Conservation (phyloP, 805 yeast genomes). For the Groenewaldozyma tartarivorans region DNA sequence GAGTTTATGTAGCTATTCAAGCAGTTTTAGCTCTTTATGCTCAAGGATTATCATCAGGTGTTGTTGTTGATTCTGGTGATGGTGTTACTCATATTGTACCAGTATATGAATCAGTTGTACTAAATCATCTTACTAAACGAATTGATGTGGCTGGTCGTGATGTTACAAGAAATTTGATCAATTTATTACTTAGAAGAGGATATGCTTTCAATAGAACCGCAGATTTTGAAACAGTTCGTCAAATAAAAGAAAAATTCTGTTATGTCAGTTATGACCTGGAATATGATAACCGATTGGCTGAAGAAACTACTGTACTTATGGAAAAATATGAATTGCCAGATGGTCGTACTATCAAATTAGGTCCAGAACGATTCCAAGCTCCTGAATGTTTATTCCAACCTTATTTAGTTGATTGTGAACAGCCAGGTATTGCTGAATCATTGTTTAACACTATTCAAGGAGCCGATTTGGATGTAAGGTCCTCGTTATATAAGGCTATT, state of each 20-base stretch:
- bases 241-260: slow-evolving; percentile 91
- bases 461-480: slow-evolving; percentile 89
- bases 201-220: slow-evolving; percentile 98
- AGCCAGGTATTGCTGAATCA: slow-evolving; percentile 92
- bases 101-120: slow-evolving; percentile 93
- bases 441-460: slow-evolving; percentile 87
- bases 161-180: slow-evolving; percentile 92
- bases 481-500: slow-evolving; percentile 81
- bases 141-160: slow-evolving; percentile 97
- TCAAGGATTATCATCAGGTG: slow-evolving; percentile 93
- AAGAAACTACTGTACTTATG: slow-evolving; percentile 91
- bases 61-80: slow-evolving; percentile 97
- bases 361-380: slow-evolving; percentile 93
- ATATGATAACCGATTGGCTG: slow-evolving; percentile 75
- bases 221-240: slow-evolving; percentile 97
- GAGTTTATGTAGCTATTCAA: slow-evolving; percentile 92
- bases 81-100: slow-evolving; percentile 99
- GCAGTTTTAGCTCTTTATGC: slow-evolving; percentile 98
- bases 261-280: slow-evolving; percentile 92
- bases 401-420: slow-evolving; percentile 86
- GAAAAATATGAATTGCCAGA: slow-evolving; percentile 92
- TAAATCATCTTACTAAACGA: slow-evolving; percentile 85
- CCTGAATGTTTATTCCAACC: slow-evolving; percentile 98
- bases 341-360: slow-evolving; percentile 88
- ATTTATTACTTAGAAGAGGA: slow-evolving; percentile 84